Conservation (phyloP, 345 rosid species). For the Kandelia obovata region DNA sequence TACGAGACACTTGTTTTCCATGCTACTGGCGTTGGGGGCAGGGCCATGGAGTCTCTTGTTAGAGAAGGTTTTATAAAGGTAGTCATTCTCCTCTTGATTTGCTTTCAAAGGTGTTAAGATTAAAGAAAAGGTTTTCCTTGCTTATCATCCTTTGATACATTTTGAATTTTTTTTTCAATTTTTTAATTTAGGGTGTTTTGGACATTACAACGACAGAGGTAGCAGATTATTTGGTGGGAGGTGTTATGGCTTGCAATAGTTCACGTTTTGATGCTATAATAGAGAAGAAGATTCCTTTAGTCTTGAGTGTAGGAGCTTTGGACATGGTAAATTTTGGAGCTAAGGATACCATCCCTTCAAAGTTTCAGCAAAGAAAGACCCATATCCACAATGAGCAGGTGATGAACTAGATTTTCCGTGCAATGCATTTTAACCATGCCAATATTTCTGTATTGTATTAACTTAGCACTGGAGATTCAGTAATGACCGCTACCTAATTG, state of each 20-base stretch:
- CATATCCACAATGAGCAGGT: constrained; percentile 86
- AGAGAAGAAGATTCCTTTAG: constrained; percentile 79
- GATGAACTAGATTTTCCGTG: neutral
- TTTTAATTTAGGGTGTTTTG: constrained; percentile 56
- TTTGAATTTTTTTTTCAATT: neutral
- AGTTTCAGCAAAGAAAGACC: constrained; percentile 61
- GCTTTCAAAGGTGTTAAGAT: neutral
- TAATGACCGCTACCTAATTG: neutral
- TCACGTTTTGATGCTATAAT: constrained; percentile 73
- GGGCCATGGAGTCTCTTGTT: constrained; percentile 87
- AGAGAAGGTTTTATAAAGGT: constrained; percentile 83
- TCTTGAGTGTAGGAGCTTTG: constrained; percentile 84
- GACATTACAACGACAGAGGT: constrained; percentile 92
- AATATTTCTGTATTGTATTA: neutral
- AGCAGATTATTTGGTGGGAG: constrained; percentile 88
- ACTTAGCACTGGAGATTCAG: neutral
- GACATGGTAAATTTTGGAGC: constrained; percentile 95
- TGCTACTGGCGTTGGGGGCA: constrained; percentile 95
- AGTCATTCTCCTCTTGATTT: constrained; percentile 2
- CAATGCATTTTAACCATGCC: neutral
- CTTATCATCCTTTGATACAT: neutral
- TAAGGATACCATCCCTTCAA: constrained; percentile 65
- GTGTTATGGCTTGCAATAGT: constrained; percentile 89
- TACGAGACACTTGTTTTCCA: constrained; percentile 88
- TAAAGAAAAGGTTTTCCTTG: neutral